phyloP scores from a whole-genome alignment of 2,329 filamentous ascomycete genomes.

The Cordyceps militaris region DNA sequence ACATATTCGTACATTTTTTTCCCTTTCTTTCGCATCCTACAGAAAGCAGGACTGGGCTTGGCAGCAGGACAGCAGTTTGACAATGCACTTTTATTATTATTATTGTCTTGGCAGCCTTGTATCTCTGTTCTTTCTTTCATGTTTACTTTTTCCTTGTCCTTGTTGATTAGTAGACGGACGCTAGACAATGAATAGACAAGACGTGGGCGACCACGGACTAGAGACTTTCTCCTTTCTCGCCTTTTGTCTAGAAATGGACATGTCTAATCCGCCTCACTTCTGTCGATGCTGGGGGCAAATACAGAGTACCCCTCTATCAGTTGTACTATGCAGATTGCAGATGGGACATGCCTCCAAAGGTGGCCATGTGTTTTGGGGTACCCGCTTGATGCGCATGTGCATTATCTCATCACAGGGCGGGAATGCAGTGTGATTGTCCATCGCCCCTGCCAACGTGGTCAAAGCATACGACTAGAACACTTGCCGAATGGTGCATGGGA shows the following conservation, averaged over 20 bases:
- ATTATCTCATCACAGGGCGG: neutral
- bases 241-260: neutral
- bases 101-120: neutral
- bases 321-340: slow-evolving; percentile 4
- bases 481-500: neutral
- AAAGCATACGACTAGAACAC: neutral
- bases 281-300: neutral
- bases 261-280: neutral
- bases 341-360: too few relatives aligned
- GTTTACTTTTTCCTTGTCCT: neutral
- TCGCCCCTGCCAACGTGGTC: neutral
- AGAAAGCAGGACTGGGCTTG: neutral
- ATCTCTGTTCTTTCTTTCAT: neutral
- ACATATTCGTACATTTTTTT: neutral
- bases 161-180: neutral
- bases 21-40: neutral
- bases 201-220: neutral
- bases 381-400: neutral
- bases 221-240: neutral
- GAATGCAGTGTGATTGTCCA: neutral
- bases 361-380: neutral
- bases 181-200: neutral
- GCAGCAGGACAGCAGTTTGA: neutral
- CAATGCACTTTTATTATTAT: slow-evolving; percentile 1
- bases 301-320: neutral